phyloP scores from a whole-genome alignment of 2,329 filamentous ascomycete species.

The Aspergillus intermedius region DNA sequence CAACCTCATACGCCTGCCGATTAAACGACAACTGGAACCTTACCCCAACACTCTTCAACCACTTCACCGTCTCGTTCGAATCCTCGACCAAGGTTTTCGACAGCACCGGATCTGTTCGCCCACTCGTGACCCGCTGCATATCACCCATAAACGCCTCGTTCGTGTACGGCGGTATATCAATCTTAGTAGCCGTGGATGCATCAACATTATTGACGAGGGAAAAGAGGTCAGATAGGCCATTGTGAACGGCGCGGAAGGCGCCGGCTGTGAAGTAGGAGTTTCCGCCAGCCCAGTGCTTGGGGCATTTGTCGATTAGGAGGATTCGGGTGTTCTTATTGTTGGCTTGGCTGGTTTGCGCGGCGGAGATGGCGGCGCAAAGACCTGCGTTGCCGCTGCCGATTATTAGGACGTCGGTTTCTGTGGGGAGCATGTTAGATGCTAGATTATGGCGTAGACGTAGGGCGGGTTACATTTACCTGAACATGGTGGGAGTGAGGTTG shows the following conservation, averaged over 20 bases:
- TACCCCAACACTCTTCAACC: slow-evolving; percentile 51
- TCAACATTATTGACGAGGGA: slow-evolving; percentile 57
- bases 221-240: slow-evolving; percentile 51
- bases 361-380: slow-evolving; percentile 54
- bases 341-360: slow-evolving; percentile 39
- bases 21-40: slow-evolving; percentile 58
- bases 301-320: slow-evolving; percentile 55
- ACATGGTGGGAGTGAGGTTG: neutral
- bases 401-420: slow-evolving; percentile 41
- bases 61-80: slow-evolving; percentile 47
- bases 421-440: slow-evolving; percentile 4
- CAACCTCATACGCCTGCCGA: slow-evolving; percentile 59
- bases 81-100: slow-evolving; percentile 46
- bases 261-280: slow-evolving; percentile 62
- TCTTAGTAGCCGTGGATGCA: slow-evolving; percentile 39
- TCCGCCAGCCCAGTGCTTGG: slow-evolving; percentile 54
- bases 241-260: slow-evolving; percentile 53
- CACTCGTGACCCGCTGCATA: slow-evolving; percentile 50
- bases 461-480: neutral
- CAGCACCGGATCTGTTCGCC: slow-evolving; percentile 48
- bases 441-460: neutral
- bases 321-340: slow-evolving; percentile 35
- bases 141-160: slow-evolving; percentile 50
- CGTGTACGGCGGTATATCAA: slow-evolving; percentile 56
- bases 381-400: slow-evolving; percentile 61